A percentile compares a stretch with the other conserved stretches of the same genome.
Evolutionary conservation across 2,329 filamentous ascomycete species (phyloP).

Genomic region (Didymella pomorum): DNA sequence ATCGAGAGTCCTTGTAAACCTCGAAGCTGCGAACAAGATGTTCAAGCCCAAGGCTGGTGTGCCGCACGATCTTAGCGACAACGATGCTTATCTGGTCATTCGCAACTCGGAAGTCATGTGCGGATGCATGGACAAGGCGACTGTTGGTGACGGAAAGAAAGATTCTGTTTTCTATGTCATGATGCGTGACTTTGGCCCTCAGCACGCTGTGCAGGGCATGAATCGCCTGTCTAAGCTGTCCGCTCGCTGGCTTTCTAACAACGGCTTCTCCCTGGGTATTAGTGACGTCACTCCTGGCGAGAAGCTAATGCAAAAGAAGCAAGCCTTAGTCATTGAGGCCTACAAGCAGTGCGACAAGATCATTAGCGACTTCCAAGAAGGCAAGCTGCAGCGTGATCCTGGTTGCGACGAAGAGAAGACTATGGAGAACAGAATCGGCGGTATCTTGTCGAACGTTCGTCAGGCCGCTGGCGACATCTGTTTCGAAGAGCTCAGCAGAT

Average conservation of each 20-base stretch:
- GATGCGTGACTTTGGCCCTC: conserved; percentile 90
- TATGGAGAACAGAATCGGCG: conserved; percentile 88
- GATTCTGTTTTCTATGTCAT: conserved; percentile 98
- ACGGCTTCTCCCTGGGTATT: conserved; percentile 95
- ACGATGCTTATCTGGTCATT: conserved; percentile 87
- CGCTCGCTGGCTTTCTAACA: conserved; percentile 85
- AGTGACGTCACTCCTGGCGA: conserved; percentile 89
- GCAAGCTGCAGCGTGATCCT: conserved; percentile 82
- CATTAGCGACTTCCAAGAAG: conserved; percentile 80
- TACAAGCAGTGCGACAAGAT: conserved; percentile 84
- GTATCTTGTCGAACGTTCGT: conserved; percentile 90
- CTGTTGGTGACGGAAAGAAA: conserved; percentile 96
- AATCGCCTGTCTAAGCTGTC: conserved; percentile 91
- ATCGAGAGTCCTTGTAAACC: conserved; percentile 84
- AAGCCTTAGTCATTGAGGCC: conserved; percentile 76
- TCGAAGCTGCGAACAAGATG: conserved; percentile 90
- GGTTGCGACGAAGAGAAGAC: conserved; percentile 93
- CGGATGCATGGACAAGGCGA: conserved; percentile 96
- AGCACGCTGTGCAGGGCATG: conserved; percentile 89
- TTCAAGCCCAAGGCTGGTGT: conserved; percentile 71
- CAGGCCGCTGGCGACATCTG: conserved; percentile 90
- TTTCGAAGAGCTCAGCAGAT: conserved; percentile 85
- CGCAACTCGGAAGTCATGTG: conserved; percentile 98
- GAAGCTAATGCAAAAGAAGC: conserved; percentile 74
- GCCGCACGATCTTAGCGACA: conserved; percentile 76